Percentiles rank a stretch among this genome's conserved stretches.
phyloP scores from a whole-genome alignment of 805 yeast species.

The Zygosaccharomyces bisporus region DNA sequence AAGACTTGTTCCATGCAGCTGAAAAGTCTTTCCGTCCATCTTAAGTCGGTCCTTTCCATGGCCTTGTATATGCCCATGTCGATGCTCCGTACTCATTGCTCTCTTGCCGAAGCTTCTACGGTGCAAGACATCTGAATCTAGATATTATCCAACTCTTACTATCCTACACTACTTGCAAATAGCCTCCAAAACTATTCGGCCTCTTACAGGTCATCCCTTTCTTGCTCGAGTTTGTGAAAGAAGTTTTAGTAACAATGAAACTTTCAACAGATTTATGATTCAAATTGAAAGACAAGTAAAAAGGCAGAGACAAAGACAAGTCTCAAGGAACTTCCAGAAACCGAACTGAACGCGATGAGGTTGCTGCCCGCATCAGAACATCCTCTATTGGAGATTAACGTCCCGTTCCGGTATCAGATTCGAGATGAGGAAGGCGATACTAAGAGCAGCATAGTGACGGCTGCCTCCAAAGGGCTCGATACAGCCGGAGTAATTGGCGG shows the following conservation, averaged over 20 bases:
- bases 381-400: slow-evolving; percentile 29
- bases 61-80: too few relatives aligned
- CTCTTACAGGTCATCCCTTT: not conserved
- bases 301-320: not conserved
- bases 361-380: slow-evolving; percentile 17
- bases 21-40: too few relatives aligned
- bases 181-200: not conserved
- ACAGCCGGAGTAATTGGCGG: not conserved
- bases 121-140: not conserved
- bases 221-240: not conserved
- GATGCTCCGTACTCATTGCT: too few relatives aligned
- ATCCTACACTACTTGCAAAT: not conserved
- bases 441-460: not conserved
- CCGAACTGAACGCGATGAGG: slow-evolving; percentile 8
- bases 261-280: not conserved
- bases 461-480: slow-evolving; percentile 4
- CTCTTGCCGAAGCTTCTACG: not conserved
- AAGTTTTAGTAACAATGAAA: not conserved
- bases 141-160: not conserved
- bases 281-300: not conserved
- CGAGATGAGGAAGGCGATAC: slow-evolving; percentile 9
- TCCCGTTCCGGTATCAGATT: slow-evolving; percentile 25
- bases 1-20: too few relatives aligned
- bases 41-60: too few relatives aligned
- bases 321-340: not conserved